Evolutionary conservation across 2,329 filamentous ascomycete genomes (phyloP).

Genomic region (Sarocladium brachiariae): DNA sequence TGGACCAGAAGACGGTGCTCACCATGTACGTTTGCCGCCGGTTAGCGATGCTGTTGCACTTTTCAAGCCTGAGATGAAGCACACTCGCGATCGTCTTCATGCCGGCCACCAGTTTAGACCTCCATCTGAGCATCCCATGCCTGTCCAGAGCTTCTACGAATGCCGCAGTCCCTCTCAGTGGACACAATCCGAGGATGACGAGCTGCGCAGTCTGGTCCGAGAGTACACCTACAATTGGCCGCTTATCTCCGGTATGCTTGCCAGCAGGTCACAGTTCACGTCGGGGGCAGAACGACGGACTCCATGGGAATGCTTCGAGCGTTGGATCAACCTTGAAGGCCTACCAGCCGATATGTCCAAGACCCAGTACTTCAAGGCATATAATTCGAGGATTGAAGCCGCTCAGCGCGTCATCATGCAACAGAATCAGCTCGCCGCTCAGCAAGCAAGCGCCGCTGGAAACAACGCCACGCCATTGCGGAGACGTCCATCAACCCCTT

Average conservation of each 20-base stretch:
- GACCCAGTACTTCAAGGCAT: slow-evolving; percentile 84
- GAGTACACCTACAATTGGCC: slow-evolving; percentile 99
- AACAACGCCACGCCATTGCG: slow-evolving; percentile 31
- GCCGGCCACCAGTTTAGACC: slow-evolving; percentile 89
- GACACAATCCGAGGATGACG: slow-evolving; percentile 85
- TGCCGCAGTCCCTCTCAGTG: slow-evolving; percentile 81
- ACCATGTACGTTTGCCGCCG: slow-evolving; percentile 49
- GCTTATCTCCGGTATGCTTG: slow-evolving; percentile 75
- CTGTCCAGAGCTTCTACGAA: slow-evolving; percentile 84
- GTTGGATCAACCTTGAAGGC: slow-evolving; percentile 89
- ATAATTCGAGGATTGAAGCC: slow-evolving; percentile 53
- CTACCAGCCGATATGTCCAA: slow-evolving; percentile 90
- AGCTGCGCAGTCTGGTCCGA: slow-evolving; percentile 74
- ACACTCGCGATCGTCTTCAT: slow-evolving; percentile 82
- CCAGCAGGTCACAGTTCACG: slow-evolving; percentile 66
- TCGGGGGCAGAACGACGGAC: slow-evolving; percentile 85
- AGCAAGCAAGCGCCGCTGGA: slow-evolving; percentile 41
- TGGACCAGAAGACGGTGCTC: slow-evolving; percentile 30
- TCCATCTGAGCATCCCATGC: slow-evolving; percentile 87
- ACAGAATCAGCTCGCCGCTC: slow-evolving; percentile 42
- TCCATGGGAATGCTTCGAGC: slow-evolving; percentile 97
- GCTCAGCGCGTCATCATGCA: slow-evolving; percentile 49
- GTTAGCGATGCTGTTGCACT: slow-evolving; percentile 73
- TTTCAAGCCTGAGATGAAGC: slow-evolving; percentile 83
- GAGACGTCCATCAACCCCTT: slow-evolving; percentile 68